Percentiles rank a stretch among this genome's conserved stretches.
Evolutionary conservation across 441 rosid species (phyloP).

Genomic region (Breynia disticha): DNA sequence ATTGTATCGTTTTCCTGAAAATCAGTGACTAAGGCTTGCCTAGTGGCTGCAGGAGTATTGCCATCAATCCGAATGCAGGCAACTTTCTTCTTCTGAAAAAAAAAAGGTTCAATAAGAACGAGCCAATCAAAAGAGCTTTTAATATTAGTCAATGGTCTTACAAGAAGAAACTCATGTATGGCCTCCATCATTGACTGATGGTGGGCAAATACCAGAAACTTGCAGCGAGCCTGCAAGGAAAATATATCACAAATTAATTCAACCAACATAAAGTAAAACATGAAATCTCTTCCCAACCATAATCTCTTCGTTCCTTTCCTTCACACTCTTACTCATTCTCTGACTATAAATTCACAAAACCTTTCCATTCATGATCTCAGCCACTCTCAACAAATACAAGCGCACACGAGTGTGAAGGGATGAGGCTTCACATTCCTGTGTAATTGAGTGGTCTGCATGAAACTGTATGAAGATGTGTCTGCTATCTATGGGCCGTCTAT

Average conservation of each 20-base stretch:
- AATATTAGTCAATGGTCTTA: conserved; percentile 31
- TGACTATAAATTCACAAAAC: too few relatives aligned
- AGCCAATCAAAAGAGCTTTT: conserved; percentile 12
- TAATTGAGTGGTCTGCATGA: too few relatives aligned
- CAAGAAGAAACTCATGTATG: conserved; percentile 65
- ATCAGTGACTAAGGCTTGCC: conserved; percentile 75
- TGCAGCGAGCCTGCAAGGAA: conserved; percentile 86
- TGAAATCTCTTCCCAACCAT: conserved; percentile 1
- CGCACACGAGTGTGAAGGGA: too few relatives aligned
- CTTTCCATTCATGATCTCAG: too few relatives aligned
- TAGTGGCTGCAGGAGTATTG: conserved; percentile 56
- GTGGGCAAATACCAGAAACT: conserved; percentile 90
- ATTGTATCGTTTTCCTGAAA: conserved; percentile 76
- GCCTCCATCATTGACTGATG: conserved; percentile 86
- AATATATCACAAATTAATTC: conserved; percentile 6
- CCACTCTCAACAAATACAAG: too few relatives aligned
- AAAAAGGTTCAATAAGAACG: conserved; percentile 16
- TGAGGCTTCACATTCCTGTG: too few relatives aligned
- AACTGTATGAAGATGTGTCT: too few relatives aligned
- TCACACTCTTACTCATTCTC: too few relatives aligned
- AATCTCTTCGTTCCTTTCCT: too few relatives aligned
- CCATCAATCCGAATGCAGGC: conserved; percentile 91
- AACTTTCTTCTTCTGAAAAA: conserved; percentile 81
- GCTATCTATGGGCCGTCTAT: too few relatives aligned
- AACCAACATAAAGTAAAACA: conserved; percentile 14